These are phyloP conservation scores for Hypoxylon sp. DNA, from an alignment of 2,329 filamentous ascomycete genomes.

Conservation along the genomic window DNA sequence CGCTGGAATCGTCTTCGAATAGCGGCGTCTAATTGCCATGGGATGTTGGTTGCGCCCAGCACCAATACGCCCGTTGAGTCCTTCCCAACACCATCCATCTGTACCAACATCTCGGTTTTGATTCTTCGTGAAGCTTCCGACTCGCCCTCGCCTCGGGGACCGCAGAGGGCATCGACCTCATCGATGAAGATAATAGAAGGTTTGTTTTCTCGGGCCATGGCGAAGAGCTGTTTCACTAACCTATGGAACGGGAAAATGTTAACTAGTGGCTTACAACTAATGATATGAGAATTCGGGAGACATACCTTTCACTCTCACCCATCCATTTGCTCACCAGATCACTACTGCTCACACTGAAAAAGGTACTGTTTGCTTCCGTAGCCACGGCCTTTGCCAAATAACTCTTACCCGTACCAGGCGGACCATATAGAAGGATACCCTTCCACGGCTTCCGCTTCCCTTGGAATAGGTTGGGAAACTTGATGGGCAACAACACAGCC, in stretches of 20 bases:
- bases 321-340: slow-evolving; percentile 99
- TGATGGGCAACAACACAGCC: slow-evolving; percentile 97
- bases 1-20: slow-evolving; percentile 97
- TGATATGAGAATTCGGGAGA: slow-evolving; percentile 16
- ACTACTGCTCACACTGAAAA: slow-evolving; percentile 98
- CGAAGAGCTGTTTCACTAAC: slow-evolving; percentile 95
- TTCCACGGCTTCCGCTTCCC: slow-evolving; percentile 99
- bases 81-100: slow-evolving; percentile 99
- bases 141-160: slow-evolving; percentile 92
- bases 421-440: slow-evolving; percentile 95
- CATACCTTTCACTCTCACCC: slow-evolving; percentile 96
- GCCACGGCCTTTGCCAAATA: slow-evolving; percentile 98
- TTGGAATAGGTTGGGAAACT: slow-evolving; percentile 96
- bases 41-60: slow-evolving; percentile 96
- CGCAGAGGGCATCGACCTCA: slow-evolving; percentile 96
- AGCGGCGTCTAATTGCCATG: slow-evolving; percentile 97
- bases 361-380: slow-evolving; percentile 98
- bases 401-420: slow-evolving; percentile 97
- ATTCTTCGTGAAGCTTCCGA: slow-evolving; percentile 97
- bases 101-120: slow-evolving; percentile 97
- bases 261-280: slow-evolving; percentile 38
- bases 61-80: slow-evolving; percentile 95
- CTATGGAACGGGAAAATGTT: slow-evolving; percentile 62
- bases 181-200: slow-evolving; percentile 99
- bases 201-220: slow-evolving; percentile 97